These are phyloP conservation scores for Anthostomella pinea DNA, from an alignment of 2,329 filamentous ascomycete genomes.

Conservation along the genomic window DNA sequence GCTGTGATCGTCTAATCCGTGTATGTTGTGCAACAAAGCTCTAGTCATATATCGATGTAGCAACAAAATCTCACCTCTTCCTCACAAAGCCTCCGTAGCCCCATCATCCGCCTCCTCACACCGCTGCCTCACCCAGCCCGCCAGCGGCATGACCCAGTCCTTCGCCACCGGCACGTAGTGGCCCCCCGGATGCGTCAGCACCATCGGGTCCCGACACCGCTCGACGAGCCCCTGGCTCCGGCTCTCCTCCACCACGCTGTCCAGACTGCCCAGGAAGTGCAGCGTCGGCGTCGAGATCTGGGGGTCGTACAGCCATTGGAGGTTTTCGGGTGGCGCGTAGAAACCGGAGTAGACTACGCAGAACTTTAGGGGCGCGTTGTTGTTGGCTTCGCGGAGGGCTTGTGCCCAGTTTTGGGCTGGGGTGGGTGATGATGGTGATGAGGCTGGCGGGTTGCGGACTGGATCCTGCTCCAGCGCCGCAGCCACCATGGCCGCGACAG, in stretches of 20 bases:
- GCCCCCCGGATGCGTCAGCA: constrained; percentile 76
- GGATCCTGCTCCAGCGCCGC: constrained; percentile 60
- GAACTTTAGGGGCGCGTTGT: constrained; percentile 48
- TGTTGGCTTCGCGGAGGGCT: constrained; percentile 49
- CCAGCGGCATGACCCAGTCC: constrained; percentile 74
- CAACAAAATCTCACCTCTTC: background rate
- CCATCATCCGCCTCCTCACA: constrained; percentile 13
- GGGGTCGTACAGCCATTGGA: constrained; percentile 31
- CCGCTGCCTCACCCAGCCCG: constrained; percentile 47
- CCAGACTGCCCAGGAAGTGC: constrained; percentile 79
- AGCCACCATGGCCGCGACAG: constrained; percentile 69
- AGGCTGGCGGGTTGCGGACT: constrained; percentile 19
- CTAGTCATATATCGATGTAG: too few relatives aligned
- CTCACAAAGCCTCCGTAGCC: constrained; percentile 17
- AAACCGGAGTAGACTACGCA: constrained; percentile 66
- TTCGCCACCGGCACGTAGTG: constrained; percentile 85
- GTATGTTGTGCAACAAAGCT: background rate
- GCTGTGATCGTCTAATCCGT: background rate
- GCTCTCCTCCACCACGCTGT: constrained; percentile 82
- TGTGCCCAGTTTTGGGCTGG: constrained; percentile 40
- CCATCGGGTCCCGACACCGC: constrained; percentile 52
- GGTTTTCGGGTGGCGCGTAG: constrained; percentile 41
- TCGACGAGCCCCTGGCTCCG: constrained; percentile 67
- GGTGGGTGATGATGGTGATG: constrained; percentile 13
- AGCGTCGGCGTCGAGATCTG: constrained; percentile 69